Evolutionary conservation across 805 yeast species (phyloP), one percentile per base, ranked within the genome.

Genomic region (Kodamaea hsintzibuensis): DNA sequence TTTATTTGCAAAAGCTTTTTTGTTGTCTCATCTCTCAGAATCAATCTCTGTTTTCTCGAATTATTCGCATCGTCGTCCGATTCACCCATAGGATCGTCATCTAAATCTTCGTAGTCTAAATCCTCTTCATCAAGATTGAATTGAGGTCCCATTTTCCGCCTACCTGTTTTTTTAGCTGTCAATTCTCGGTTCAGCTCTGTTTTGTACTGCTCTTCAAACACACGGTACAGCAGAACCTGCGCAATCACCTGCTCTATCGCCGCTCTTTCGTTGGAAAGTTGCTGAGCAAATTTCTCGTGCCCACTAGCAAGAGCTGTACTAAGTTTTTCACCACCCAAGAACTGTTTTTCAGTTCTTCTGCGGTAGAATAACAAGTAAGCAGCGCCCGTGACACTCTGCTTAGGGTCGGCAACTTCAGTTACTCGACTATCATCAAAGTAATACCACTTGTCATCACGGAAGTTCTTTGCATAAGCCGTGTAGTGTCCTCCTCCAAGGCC

Each of bases 401-500:
- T 77, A 0, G 96, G 88, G 49, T 81, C 78, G 0, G 84, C 78
- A 7, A 76, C 63, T 16, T 74, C 74, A 0, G 83, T 70, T 1
- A 91, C 97, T 33, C 87, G 71, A 1, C 96, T 84, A 66, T 93
- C 99, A 66, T 93, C 92, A 67, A 80, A 93, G 66, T 91, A 88
- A 66, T 91, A 91, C 98, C 98, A 95, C 54, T 83, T 77, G 17
- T 73, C 73, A 63, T 89, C 96, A 43, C 83, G 77, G 67, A 83
- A 86, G 64, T 92, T 92, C 67, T 86, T 88, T 0, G 82, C 97
- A 63, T 84, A 87, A 0, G 98, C 89, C 1, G 99, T 95, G 69
- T 95, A 93, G 73, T 95, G 98, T 1, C 99, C 98, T 3, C 98
- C 98, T 0, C 98, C 98, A 16, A 93, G 75, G 0, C 98, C 97